phyloP scores from a whole-genome alignment of 2,329 filamentous ascomycete genomes.

The Fonsecaea pedrosoi region DNA sequence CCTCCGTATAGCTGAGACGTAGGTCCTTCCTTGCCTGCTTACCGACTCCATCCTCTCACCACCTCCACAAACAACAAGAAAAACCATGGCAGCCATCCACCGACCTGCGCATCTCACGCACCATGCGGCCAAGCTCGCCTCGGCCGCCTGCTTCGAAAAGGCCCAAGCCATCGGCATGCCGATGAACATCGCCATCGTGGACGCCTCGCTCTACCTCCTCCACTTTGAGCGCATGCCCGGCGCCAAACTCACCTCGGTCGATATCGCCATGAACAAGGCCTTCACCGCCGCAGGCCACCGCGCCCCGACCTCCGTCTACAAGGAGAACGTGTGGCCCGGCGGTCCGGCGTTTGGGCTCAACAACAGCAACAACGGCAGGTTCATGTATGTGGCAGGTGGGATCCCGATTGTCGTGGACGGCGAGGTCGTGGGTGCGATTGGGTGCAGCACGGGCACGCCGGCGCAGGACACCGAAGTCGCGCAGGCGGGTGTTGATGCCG shows the following conservation, averaged over 20 bases:
- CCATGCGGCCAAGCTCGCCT: slow-evolving; percentile 40
- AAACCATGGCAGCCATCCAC: slow-evolving; percentile 34
- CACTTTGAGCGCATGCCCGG: slow-evolving; percentile 57
- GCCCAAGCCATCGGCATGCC: slow-evolving; percentile 37
- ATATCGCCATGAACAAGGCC: slow-evolving; percentile 59
- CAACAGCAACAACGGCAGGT: slow-evolving; percentile 61
- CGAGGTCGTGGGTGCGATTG: slow-evolving; percentile 60
- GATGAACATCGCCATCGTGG: slow-evolving; percentile 43
- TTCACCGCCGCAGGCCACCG: slow-evolving; percentile 64
- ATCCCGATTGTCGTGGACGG: slow-evolving; percentile 59
- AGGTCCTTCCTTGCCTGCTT: neutral
- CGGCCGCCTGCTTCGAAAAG: slow-evolving; percentile 36
- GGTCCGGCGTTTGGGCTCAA: slow-evolving; percentile 56
- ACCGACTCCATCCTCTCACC: neutral
- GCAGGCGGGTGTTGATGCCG: slow-evolving; percentile 58
- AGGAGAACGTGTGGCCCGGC: slow-evolving; percentile 61
- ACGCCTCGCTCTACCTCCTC: slow-evolving; percentile 45
- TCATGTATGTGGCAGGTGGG: slow-evolving; percentile 62
- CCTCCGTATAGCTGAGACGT: neutral
- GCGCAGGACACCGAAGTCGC: slow-evolving; percentile 62
- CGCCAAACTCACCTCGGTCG: slow-evolving; percentile 62
- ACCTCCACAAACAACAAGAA: too few relatives aligned
- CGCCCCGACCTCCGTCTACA: slow-evolving; percentile 59
- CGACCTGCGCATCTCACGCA: slow-evolving; percentile 38
- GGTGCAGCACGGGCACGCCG: slow-evolving; percentile 62